These are phyloP conservation scores for Russula sp. DNA, from an alignment of 768 basidiomycete species.

Conservation along the genomic window DNA sequence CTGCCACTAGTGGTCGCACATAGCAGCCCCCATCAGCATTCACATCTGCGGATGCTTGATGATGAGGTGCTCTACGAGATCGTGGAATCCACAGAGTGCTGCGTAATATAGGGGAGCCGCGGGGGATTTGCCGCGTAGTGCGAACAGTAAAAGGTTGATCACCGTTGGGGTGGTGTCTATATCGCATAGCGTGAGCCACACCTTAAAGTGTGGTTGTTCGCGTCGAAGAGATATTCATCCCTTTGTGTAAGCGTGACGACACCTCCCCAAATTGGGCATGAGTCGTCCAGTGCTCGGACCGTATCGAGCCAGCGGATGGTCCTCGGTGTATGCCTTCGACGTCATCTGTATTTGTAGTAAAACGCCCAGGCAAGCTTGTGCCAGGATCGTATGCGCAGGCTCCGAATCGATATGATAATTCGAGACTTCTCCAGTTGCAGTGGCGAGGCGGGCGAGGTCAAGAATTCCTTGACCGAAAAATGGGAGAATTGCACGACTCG, in stretches of 20 bases:
- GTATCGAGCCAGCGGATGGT: background rate
- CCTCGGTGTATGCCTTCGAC: background rate
- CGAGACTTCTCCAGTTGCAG: background rate
- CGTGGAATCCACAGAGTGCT: background rate
- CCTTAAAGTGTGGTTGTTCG: background rate
- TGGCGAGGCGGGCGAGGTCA: background rate
- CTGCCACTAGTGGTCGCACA: background rate
- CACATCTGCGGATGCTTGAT: background rate
- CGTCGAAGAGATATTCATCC: background rate
- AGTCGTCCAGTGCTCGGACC: background rate
- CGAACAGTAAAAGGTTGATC: background rate
- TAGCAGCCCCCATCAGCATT: background rate
- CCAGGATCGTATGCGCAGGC: background rate
- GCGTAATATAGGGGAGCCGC: background rate
- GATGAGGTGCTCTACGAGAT: background rate
- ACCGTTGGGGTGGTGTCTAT: background rate
- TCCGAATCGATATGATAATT: background rate
- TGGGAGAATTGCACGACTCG: background rate
- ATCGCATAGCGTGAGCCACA: background rate
- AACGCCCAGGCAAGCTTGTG: background rate
- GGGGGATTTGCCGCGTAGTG: fast-evolving
- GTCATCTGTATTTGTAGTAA: background rate
- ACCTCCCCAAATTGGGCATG: background rate
- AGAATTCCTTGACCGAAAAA: background rate
- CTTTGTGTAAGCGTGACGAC: background rate